Conservation (phyloP, 2,329 filamentous ascomycete species). For the Colletotrichum lupini region DNA sequence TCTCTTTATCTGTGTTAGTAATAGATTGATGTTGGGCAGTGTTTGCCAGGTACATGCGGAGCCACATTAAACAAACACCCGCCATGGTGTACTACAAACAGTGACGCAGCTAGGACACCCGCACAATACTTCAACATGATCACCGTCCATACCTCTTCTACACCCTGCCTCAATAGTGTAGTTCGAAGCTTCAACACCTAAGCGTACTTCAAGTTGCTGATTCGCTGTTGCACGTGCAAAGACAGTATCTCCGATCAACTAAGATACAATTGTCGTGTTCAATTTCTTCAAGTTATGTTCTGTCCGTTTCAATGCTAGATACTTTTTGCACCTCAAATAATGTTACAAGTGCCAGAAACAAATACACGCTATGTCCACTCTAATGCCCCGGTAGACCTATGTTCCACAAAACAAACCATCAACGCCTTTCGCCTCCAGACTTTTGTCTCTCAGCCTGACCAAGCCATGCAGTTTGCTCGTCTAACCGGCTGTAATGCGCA, state of each 20-base stretch:
- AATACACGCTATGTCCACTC: not conserved
- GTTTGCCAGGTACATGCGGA: not conserved
- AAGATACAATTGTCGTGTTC: too few species aligned
- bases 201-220: too few species aligned
- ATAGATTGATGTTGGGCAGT: not conserved
- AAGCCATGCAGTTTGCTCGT: slow-evolving; percentile 32
- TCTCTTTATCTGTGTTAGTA: not conserved
- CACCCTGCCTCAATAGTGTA: too few species aligned
- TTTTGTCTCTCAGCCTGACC: not conserved
- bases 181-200: too few species aligned
- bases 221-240: too few species aligned
- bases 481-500: slow-evolving; percentile 30
- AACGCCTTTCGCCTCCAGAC: not conserved
- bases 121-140: too few species aligned
- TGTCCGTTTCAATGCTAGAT: not conserved
- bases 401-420: not conserved
- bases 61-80: not conserved
- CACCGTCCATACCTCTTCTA: too few species aligned
- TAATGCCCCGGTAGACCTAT: not conserved
- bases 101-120: not conserved
- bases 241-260: too few species aligned
- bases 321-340: not conserved
- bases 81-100: not conserved
- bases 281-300: not conserved
- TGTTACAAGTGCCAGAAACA: not conserved